Evolutionary conservation across 192 early-diverging fungal genomes (phyloP), one percentile per base, ranked within the genome.

Genomic region (Podila verticillata): DNA sequence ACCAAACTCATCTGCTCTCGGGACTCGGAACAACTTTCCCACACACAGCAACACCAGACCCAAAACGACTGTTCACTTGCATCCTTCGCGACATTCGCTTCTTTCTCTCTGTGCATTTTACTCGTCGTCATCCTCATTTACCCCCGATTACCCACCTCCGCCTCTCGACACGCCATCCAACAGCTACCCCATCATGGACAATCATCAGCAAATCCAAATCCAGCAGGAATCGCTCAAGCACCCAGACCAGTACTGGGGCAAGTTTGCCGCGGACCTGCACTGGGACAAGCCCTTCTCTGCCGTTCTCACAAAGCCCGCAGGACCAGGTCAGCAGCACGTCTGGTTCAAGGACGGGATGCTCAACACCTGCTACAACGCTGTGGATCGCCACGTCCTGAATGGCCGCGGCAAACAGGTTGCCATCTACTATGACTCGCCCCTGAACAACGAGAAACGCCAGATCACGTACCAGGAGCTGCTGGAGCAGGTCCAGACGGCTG

Each of bases 311-410:
- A 65, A 77, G 7, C 65, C 51, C 57, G 68, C 81, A n/a, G n/a
- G 54, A 6, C n/a, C 47, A n/a, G 66, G 66, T 47, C 57, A 61
- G 64, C 72, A 82, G 29, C 85, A 85, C 47, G 63, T 63, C 30
- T 96, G 93, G 91, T 93, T 94, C 73, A 87, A 85, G 34, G 88
- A 88, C 64, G 92, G 91, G 35, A 70, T 85, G 70, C 74, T 97
- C 64, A 95, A 95, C 75, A 91, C 93, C 7, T 93, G 91, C 85
- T 93, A 90, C 84, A 97, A 97, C 68, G 85, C 89, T 4, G 68
- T 97, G 2, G 93, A 95, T 66, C 85, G 94, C 13, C 95, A 97
- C 72, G 85, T 90, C 19, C 64, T 83, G 7, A 75, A 73, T 4
- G 89, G 89, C 5, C 87, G 85, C 48, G 81, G 89, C 48, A 49